A percentile compares a stretch with the other conserved stretches of the same genome.
phyloP scores from a whole-genome alignment of 257 asterid genomes.

The Craterostigma plantagineum region DNA sequence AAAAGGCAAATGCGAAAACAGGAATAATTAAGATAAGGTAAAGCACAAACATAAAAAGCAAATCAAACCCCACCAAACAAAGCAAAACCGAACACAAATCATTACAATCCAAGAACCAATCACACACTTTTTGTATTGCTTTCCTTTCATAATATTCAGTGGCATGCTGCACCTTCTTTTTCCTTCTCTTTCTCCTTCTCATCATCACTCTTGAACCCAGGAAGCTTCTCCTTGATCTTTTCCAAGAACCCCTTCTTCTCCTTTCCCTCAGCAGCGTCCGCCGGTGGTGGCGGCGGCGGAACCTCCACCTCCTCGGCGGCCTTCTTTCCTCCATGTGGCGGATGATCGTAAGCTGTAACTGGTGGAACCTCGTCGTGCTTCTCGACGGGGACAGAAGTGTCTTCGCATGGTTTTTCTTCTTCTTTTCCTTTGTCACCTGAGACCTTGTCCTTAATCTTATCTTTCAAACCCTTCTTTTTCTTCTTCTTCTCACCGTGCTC shows the following conservation, averaged over 20 bases:
- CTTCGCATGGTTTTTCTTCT: constrained; percentile 13
- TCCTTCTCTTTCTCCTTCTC: constrained; percentile 53
- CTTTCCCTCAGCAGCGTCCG: constrained; percentile 19
- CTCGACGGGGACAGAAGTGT: constrained; percentile 5
- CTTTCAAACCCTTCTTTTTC: constrained; percentile 69
- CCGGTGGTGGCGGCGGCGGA: constrained; percentile 15
- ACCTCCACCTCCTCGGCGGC: constrained; percentile 25
- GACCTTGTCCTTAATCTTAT: constrained; percentile 33
- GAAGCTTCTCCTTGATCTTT: constrained; percentile 88
- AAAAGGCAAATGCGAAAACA: too few relatives aligned
- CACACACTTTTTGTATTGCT: too few relatives aligned
- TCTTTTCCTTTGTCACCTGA: constrained; percentile 28
- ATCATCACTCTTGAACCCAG: constrained; percentile 56
- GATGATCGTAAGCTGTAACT: constrained; percentile 43
- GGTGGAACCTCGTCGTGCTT: constrained; percentile 22
- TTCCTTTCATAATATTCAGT: constrained; percentile 8
- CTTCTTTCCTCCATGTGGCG: constrained; percentile 72
- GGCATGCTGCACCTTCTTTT: constrained; percentile 14
- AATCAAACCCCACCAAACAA: not conserved
- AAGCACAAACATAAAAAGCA: too few relatives aligned
- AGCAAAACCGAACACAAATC: not conserved
- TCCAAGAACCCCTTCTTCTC: constrained; percentile 78
- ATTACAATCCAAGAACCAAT: too few relatives aligned
- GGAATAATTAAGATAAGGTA: too few relatives aligned
- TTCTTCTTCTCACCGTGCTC: constrained; percentile 47